Evolutionary conservation across 768 basidiomycete genomes (phyloP), one percentile per base, ranked within the genome.

Genomic region (Boletus subcaerulescens): DNA sequence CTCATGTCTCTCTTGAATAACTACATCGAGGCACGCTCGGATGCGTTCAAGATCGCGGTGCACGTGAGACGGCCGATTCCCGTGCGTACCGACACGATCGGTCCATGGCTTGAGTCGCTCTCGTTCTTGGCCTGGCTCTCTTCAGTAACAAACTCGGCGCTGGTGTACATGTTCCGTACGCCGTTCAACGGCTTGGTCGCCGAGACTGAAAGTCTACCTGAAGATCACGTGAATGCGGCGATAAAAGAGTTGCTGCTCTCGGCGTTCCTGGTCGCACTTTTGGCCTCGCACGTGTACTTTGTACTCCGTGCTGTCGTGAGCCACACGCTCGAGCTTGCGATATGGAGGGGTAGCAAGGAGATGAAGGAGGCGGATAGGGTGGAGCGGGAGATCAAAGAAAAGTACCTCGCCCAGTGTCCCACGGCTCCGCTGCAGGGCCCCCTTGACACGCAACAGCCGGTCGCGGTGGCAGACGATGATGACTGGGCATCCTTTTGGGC

Each of bases 1-100:
- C 82, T 86, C 10, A 91, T 93, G 81, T 88, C 93, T 1, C 78
- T 96, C 20, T 62, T 97, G 45, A 99, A 98, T 77, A 98, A 99
- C 70, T 81, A 91, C 69, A 73, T 98, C 56, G 96, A 99, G 74
- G 74, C 93, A 5, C 86, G 94, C 17, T 91, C 88, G 3, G 96
- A 99, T 66, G 97, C 97, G 5, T 89, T 96, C 79, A 98, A 98
- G 77, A 89, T 99, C 68, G 85, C 87, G 5, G 84, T 85, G 5
- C 93, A 96, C 65, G 79, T 83, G 49, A 80, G 93, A 17, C 82
- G 93, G 24, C 93, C 96, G 3, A 80, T 96, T 35, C 94, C 95
- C 0, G 71, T 77, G n/a, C 85, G 96, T 20, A 87, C 89, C 3
- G 93, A 95, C 62, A 87, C 89, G 12, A 93, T 98, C 56, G 96